Conservation (phyloP, 2,329 filamentous ascomycete species). For the Colletotrichum brevisporum region DNA sequence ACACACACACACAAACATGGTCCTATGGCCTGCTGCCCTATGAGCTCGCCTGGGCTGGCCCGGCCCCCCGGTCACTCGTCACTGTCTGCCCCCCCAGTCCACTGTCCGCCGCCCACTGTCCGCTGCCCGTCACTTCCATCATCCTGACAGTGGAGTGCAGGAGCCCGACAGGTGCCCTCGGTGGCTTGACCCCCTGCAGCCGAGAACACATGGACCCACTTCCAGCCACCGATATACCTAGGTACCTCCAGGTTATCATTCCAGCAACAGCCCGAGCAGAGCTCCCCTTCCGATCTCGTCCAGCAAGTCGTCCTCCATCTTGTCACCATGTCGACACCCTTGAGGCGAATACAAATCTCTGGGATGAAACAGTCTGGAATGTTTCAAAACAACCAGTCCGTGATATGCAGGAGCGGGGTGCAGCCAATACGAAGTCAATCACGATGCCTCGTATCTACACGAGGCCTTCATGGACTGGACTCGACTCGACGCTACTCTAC, state of each 20-base stretch:
- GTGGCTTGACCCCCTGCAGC: conserved; percentile 33
- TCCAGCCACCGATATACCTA: conserved; percentile 38
- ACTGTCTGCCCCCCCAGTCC: conserved; percentile 18
- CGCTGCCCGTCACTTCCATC: conserved; percentile 35
- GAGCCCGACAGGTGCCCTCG: conserved; percentile 18
- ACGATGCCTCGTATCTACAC: background rate
- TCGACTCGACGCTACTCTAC: background rate
- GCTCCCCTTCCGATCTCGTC: conserved; percentile 19
- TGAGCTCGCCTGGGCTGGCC: background rate
- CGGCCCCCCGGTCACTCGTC: background rate
- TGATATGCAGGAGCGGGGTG: conserved; percentile 12
- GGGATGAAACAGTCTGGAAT: conserved; percentile 37
- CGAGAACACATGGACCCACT: conserved; percentile 29
- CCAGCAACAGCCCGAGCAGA: background rate
- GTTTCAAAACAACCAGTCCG: conserved; percentile 39
- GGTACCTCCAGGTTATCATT: too few relatives aligned
- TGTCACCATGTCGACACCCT: conserved; percentile 11
- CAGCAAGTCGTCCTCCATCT: conserved; percentile 10
- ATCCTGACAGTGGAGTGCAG: conserved; percentile 34
- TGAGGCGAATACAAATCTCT: conserved; percentile 18
- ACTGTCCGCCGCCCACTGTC: conserved; percentile 13
- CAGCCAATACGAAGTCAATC: conserved; percentile 9
- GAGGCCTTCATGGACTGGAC: background rate
- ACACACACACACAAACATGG: background rate
- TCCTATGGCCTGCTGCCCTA: conserved; percentile 15